These are phyloP conservation scores for Lichtheimia hyalospora DNA, from an alignment of 371 early-diverging fungal genomes.

Conservation along the genomic window DNA sequence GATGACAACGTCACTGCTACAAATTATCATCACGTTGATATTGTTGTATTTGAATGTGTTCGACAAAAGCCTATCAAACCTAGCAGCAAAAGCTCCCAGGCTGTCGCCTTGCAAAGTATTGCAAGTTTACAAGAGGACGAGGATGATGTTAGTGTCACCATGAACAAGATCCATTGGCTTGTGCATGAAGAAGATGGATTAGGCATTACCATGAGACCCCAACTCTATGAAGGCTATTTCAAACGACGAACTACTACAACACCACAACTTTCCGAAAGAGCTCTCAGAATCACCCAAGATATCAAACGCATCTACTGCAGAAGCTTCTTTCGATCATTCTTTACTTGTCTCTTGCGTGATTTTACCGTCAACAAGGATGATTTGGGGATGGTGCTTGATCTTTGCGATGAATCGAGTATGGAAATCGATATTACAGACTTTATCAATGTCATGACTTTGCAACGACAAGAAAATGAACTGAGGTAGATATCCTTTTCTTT, in stretches of 20 bases:
- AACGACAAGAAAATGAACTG: constrained; percentile 27
- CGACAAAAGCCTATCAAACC: constrained; percentile 55
- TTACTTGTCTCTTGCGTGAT: constrained; percentile 62
- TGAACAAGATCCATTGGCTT: constrained; percentile 25
- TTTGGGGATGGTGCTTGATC: constrained; percentile 53
- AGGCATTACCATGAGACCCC: constrained; percentile 31
- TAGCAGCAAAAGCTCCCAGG: constrained; percentile 13
- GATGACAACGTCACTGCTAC: background rate
- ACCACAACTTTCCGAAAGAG: constrained; percentile 29
- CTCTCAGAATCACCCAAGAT: constrained; percentile 37
- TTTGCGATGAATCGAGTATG: constrained; percentile 61
- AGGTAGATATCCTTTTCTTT: constrained; percentile 31
- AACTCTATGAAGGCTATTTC: constrained; percentile 34
- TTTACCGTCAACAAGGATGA: constrained; percentile 54
- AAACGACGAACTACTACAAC: constrained; percentile 5
- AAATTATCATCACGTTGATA: constrained; percentile 15
- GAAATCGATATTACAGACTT: constrained; percentile 75
- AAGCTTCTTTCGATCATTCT: constrained; percentile 66
- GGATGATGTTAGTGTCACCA: background rate
- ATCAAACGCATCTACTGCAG: constrained; percentile 46
- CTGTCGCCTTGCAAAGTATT: too few relatives aligned
- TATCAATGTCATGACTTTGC: constrained; percentile 61
- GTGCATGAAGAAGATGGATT: constrained; percentile 45
- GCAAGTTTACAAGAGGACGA: too few relatives aligned
- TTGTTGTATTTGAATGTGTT: constrained; percentile 62